Conservation (phyloP, 2,329 filamentous ascomycete species). For the Biscogniauxia mediterranea region DNA sequence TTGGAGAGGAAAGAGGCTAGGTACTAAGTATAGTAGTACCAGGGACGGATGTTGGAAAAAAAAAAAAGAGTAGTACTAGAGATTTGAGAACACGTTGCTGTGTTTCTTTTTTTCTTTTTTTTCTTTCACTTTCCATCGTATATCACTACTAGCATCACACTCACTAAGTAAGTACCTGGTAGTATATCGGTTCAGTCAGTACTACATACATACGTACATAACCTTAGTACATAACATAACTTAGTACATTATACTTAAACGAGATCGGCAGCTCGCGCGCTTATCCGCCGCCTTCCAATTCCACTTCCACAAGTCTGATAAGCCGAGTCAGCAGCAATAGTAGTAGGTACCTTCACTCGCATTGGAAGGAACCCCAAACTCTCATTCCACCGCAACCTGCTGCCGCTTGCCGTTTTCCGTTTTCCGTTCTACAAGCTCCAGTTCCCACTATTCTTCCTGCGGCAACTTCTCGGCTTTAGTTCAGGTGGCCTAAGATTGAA, state of each 20-base stretch:
- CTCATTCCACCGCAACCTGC: not conserved
- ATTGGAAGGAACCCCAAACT: not conserved
- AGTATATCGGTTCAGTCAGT: no score
- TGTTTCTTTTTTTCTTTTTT: constrained; percentile 5
- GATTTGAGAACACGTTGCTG: constrained; percentile 23
- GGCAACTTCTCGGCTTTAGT: constrained; percentile 12
- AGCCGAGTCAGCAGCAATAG: not conserved
- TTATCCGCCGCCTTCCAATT: constrained; percentile 16
- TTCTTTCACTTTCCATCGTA: not conserved
- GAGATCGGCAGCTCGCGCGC: constrained; percentile 6
- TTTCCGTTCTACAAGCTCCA: not conserved
- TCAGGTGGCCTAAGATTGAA: constrained; percentile 13
- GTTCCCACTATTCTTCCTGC: constrained; percentile 10
- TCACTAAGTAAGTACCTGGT: no score
- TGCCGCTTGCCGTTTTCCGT: no score
- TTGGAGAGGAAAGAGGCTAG: not conserved
- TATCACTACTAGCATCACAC: no score
- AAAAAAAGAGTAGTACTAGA: constrained; percentile 1
- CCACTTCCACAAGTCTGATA: constrained; percentile 1
- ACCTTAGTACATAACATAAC: no score
- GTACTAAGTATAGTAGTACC: no score
- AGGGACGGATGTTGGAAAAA: no score
- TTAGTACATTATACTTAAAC: no score
- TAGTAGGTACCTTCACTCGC: constrained; percentile 2
- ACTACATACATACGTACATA: no score